Conservation (phyloP, 139 green algal species). For the Closterium sp. region DNA sequence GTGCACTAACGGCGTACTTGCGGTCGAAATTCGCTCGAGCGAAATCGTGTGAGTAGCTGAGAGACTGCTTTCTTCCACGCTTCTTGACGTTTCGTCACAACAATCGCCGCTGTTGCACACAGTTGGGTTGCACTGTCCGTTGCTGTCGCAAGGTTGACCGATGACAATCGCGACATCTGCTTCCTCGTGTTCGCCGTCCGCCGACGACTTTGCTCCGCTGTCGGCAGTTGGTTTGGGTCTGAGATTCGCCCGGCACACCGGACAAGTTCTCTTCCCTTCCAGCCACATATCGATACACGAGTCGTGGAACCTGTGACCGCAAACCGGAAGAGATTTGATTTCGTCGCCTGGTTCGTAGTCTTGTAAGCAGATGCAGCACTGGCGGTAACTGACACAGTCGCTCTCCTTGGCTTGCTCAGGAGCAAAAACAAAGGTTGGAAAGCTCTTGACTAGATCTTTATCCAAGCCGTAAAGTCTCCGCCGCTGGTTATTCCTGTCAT, state of each 20-base stretch:
- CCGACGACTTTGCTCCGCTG: neutral
- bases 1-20: neutral
- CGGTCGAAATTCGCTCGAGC: neutral
- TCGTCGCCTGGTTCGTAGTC: conserved; percentile 71
- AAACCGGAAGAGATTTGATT: conserved; percentile 64
- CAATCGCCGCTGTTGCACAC: neutral
- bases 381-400: neutral
- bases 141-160: neutral
- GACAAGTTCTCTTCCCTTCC: conserved; percentile 65
- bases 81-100: neutral
- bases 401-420: neutral
- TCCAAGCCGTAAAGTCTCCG: neutral
- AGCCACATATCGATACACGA: conserved; percentile 71
- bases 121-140: neutral
- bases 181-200: neutral
- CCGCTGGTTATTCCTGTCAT: neutral
- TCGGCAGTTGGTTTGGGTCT: neutral
- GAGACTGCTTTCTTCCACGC: neutral
- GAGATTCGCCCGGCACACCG: conserved; percentile 61
- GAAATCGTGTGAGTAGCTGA: neutral
- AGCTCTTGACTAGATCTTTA: neutral
- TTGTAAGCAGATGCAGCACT: conserved; percentile 70
- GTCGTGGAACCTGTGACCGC: conserved; percentile 63
- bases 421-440: neutral
- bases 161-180: neutral